These are phyloP conservation scores for Trametes villosa DNA, from an alignment of 768 basidiomycete species.

Conservation along the genomic window DNA sequence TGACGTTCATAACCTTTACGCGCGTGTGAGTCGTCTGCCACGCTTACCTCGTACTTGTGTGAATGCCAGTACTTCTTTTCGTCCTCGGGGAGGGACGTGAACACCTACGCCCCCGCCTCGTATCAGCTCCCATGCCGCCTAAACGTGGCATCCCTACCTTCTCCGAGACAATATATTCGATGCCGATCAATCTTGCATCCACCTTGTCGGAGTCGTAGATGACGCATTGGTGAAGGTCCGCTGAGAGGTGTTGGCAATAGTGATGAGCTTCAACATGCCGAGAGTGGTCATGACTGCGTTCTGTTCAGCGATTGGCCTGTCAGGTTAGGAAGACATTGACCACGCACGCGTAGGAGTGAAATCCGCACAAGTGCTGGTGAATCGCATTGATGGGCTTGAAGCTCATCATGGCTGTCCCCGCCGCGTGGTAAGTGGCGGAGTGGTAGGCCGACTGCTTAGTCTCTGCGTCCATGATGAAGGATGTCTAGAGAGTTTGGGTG, in stretches of 20 bases:
- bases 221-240: constrained; percentile 48
- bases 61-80: constrained; percentile 60
- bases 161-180: constrained; percentile 56
- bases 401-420: constrained; percentile 36
- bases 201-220: constrained; percentile 49
- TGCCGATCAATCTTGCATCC: constrained; percentile 53
- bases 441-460: constrained; percentile 35
- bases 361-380: constrained; percentile 38
- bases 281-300: constrained; percentile 34
- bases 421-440: constrained; percentile 31
- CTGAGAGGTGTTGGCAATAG: constrained; percentile 45
- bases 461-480: constrained; percentile 34
- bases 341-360: constrained; percentile 40
- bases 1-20: not conserved
- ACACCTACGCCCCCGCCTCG: constrained; percentile 31
- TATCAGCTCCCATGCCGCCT: not conserved
- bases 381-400: constrained; percentile 42
- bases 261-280: constrained; percentile 49
- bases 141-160: constrained; percentile 29
- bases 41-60: constrained; percentile 48
- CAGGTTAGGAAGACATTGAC: not conserved
- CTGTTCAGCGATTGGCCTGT: not conserved
- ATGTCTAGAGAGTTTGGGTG: not conserved
- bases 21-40: not conserved
- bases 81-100: constrained; percentile 45